Evolutionary conservation across 495 filamentous ascomycete genomes (phyloP).

Genomic region (Bacidia gigantensis): DNA sequence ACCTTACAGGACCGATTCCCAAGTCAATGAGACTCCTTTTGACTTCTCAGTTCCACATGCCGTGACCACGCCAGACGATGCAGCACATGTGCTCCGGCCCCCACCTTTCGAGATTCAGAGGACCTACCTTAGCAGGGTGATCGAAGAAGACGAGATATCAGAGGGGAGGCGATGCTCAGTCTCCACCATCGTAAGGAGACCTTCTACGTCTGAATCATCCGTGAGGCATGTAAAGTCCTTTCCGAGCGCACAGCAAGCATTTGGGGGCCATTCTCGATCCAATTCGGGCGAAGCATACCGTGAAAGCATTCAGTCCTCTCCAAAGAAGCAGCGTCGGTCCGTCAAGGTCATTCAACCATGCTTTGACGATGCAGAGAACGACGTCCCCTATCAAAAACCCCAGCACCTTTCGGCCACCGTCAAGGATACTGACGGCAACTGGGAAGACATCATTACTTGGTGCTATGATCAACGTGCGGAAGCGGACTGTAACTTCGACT

Average conservation of each 20-base stretch:
- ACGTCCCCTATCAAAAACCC: conserved; percentile 7
- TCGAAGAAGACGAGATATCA: conserved; percentile 53
- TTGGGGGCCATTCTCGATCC: conserved; percentile 21
- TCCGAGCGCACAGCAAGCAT: conserved; percentile 1
- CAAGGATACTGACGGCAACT: conserved; percentile 27
- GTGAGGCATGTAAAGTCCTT: conserved; percentile 15
- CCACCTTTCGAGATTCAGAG: conserved; percentile 30
- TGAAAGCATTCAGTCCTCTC: not conserved
- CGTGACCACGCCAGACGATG: conserved; percentile 35
- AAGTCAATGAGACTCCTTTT: conserved; percentile 6
- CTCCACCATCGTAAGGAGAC: conserved; percentile 12
- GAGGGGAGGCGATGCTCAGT: conserved; percentile 7
- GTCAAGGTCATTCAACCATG: conserved; percentile 14
- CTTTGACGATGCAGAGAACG: conserved; percentile 20
- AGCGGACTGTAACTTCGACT: conserved; percentile 81
- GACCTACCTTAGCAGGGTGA: conserved; percentile 49
- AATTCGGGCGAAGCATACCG: not conserved
- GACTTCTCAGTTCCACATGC: conserved; percentile 22
- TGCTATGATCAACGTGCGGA: conserved; percentile 87
- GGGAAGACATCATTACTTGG: conserved; percentile 93
- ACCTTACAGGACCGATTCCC: not conserved
- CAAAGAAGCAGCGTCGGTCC: conserved; percentile 3
- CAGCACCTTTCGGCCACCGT: conserved; percentile 3
- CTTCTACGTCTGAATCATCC: conserved; percentile 4
- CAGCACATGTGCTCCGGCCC: conserved; percentile 31